Base-by-base conservation (phyloP, 2,329 filamentous ascomycete species). In the Colletotrichum sp. region DNA sequence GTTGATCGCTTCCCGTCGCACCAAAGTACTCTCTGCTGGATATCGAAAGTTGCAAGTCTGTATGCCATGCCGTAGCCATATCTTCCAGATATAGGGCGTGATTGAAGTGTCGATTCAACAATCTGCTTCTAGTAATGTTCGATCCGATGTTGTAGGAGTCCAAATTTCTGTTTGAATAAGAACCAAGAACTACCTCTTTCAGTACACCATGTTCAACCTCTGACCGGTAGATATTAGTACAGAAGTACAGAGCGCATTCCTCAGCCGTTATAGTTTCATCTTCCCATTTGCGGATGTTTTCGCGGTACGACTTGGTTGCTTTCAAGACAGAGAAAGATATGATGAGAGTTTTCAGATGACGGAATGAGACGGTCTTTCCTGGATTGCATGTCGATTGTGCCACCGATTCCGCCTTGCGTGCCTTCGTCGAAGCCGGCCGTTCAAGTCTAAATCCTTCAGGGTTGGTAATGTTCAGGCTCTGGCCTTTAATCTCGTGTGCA, bases 181-280 rank as follows among this genome's bases (percentile, higher is more conserved):
- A 26, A 3, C 18, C 18, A 1, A 59, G 6, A 1, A 68, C n/a
- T 4, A 0, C 18, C 16, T 70, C 68, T 3, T 5, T 30, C 1
- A 70, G 26, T 5, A n/a, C n/a, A 26, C 34, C n/a, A 12, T 63
- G 24, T 1, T 24, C 8, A 9, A 28, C 52, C 0, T 8, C 10
- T 8, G 68, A 63, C 1, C 34, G 15, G 8, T 71, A 71, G 3
- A 57, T 6, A 9, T 71, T 71, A 7, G 39, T 57, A 10, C 69
- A 71, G 8, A 64, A 71, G 9, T 63, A 64, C 8, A 71, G 15
- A 5, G 69, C 69, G 24, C 59, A 71, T 12, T 71, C 69, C 6
- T 26, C 24, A 24, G 24, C 24, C 24, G 24, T 24, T 24, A 24
- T 24, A 24, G 24, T 24, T 24, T 24, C 24, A 24, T 24, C 18